Percentiles rank a stretch among this genome's conserved stretches.
phyloP scores from a whole-genome alignment of 23 red algal species.

The Gracilaria vermiculophylla region DNA sequence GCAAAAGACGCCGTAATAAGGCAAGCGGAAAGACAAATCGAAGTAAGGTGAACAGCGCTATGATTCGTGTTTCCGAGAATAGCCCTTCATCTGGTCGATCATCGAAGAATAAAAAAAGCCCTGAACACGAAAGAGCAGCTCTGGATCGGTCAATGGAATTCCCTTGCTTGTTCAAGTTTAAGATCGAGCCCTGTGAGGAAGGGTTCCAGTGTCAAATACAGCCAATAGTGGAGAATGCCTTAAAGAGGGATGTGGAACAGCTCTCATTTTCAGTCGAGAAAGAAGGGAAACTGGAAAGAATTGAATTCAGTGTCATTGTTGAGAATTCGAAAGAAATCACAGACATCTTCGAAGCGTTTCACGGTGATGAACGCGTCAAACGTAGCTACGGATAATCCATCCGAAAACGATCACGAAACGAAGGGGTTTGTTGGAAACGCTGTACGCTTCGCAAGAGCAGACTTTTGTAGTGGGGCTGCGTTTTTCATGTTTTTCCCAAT shows the following conservation, averaged over 20 bases:
- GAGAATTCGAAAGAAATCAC: conserved; percentile 52
- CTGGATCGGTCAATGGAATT: conserved; percentile 51
- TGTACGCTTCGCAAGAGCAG: background rate
- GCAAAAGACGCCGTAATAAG: background rate
- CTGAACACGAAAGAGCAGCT: conserved; percentile 8
- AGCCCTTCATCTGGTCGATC: background rate
- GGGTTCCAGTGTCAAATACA: conserved; percentile 7
- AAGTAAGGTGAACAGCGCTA: background rate
- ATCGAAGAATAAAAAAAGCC: background rate
- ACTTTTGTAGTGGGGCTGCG: background rate
- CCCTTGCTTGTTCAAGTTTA: conserved; percentile 69
- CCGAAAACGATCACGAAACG: background rate
- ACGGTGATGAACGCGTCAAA: conserved; percentile 38
- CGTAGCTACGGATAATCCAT: conserved; percentile 44
- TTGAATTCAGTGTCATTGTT: conserved; percentile 43
- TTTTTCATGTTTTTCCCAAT: background rate
- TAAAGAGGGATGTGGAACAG: conserved; percentile 4
- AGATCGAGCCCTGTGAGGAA: conserved; percentile 49
- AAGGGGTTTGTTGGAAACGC: background rate
- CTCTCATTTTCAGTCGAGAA: conserved; percentile 27
- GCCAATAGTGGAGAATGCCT: conserved; percentile 35
- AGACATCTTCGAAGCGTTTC: conserved; percentile 60
- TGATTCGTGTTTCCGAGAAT: background rate
- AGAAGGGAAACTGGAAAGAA: conserved; percentile 45
- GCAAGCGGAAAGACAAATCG: background rate